Percentiles rank a stretch among this genome's conserved stretches.
These are phyloP conservation scores for Pythium sp. DNA, from an alignment of 352 stramenopile genomes.

Conservation along the genomic window DNA sequence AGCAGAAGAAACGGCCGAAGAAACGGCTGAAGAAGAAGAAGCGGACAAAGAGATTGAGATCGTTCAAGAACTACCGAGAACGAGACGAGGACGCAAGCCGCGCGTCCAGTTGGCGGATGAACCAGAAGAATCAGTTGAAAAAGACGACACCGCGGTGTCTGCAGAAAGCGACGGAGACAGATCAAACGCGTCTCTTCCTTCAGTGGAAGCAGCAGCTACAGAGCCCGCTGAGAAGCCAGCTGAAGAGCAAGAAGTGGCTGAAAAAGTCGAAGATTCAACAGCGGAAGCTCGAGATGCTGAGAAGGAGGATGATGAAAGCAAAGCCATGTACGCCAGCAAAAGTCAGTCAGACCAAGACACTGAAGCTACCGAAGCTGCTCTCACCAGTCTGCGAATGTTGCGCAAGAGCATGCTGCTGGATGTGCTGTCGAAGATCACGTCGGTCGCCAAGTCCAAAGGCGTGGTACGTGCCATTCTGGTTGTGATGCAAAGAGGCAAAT, in stretches of 20 bases:
- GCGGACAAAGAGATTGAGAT: neutral
- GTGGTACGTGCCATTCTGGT: constrained; percentile 26
- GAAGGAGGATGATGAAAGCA: constrained; percentile 5
- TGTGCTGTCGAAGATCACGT: constrained; percentile 79
- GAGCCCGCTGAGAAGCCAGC: too few relatives aligned
- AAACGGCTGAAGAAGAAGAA: neutral
- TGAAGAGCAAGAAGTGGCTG: neutral
- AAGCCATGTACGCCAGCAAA: neutral
- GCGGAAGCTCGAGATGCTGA: neutral
- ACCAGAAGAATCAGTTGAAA: neutral
- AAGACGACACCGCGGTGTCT: neutral
- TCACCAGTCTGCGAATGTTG: constrained; percentile 44
- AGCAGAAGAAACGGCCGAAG: neutral
- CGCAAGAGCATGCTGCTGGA: constrained; percentile 76
- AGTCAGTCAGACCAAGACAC: constrained; percentile 15
- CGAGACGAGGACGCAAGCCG: neutral
- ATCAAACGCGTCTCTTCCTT: neutral
- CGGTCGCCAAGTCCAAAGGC: constrained; percentile 69
- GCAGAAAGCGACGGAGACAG: neutral
- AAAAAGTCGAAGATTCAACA: neutral
- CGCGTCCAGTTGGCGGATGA: neutral
- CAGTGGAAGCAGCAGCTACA: too few relatives aligned
- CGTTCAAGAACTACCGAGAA: neutral
- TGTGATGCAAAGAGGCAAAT: neutral
- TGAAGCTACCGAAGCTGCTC: constrained; percentile 27